phyloP scores from a whole-genome alignment of 768 basidiomycete species.

The Podaxis sp. region DNA sequence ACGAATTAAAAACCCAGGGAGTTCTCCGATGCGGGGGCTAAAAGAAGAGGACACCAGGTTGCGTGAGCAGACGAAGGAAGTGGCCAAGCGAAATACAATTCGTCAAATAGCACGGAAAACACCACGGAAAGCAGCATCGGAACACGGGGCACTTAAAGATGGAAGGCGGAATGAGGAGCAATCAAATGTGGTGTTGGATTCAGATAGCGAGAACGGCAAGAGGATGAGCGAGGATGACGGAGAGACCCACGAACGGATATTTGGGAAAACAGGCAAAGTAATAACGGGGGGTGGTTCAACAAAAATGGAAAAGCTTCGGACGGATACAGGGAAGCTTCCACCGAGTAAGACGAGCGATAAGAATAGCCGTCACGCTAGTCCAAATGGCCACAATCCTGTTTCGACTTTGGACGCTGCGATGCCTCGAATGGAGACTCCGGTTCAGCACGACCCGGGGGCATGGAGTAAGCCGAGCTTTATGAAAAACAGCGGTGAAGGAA shows the following conservation, averaged over 20 bases:
- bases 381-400: not conserved
- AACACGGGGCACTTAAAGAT: no score
- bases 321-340: slow-evolving; percentile 7
- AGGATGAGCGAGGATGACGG: not conserved
- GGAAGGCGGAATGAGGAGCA: not conserved
- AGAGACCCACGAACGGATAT: not conserved
- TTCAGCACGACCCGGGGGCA: slow-evolving; percentile 6
- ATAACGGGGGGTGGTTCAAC: not conserved
- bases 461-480: slow-evolving; percentile 12
- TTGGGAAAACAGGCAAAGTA: not conserved
- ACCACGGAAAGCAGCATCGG: not conserved
- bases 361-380: not conserved
- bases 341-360: slow-evolving; percentile 8
- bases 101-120: not conserved
- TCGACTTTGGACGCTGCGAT: slow-evolving; percentile 1
- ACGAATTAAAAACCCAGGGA: not conserved
- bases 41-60: not conserved
- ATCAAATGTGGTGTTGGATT: not conserved
- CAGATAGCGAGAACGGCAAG: not conserved
- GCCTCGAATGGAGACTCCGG: not conserved
- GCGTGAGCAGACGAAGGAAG: not conserved
- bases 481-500: not conserved
- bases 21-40: slow-evolving; percentile 5
- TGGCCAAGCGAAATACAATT: not conserved
- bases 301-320: slow-evolving; percentile 6